A percentile compares a stretch with the other conserved stretches of the same genome.
phyloP scores from a whole-genome alignment of 768 basidiomycete species.

The Boletus rubescentipes region DNA sequence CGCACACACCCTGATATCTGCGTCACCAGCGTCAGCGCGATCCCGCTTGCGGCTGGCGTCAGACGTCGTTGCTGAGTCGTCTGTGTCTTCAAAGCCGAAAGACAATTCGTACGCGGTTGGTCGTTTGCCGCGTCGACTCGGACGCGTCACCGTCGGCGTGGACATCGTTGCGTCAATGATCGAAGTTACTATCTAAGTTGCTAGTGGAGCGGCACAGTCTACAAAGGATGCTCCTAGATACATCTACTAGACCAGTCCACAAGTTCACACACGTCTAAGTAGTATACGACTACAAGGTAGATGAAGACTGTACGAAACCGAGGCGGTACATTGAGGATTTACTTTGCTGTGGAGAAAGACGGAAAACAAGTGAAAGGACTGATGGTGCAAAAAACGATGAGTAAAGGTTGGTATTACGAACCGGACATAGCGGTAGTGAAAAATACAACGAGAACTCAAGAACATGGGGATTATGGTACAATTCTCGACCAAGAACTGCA shows the following conservation, averaged over 20 bases:
- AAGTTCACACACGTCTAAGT: constrained; percentile 10
- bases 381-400: constrained; percentile 5
- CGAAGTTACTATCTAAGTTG: too few species aligned
- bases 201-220: not conserved
- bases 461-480: constrained; percentile 14
- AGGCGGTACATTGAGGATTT: constrained; percentile 14
- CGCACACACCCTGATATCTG: constrained; percentile 17
- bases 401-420: constrained; percentile 16
- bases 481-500: constrained; percentile 14
- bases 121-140: constrained; percentile 34
- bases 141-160: not conserved
- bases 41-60: constrained; percentile 29
- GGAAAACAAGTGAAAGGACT: constrained; percentile 11
- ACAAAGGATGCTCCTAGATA: constrained; percentile 1
- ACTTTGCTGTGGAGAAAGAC: constrained; percentile 6
- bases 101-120: constrained; percentile 57
- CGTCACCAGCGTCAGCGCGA: constrained; percentile 11
- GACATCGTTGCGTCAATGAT: not conserved
- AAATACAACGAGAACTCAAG: constrained; percentile 7
- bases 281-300: constrained; percentile 12
- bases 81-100: constrained; percentile 43
- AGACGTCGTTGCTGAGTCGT: constrained; percentile 28
- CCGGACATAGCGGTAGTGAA: not conserved
- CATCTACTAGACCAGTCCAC: constrained; percentile 13
- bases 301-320: constrained; percentile 6